A percentile compares a stretch with the other conserved stretches of the same genome.
phyloP scores from a whole-genome alignment of 495 filamentous ascomycete genomes.

The Aspergillus baeticus region DNA sequence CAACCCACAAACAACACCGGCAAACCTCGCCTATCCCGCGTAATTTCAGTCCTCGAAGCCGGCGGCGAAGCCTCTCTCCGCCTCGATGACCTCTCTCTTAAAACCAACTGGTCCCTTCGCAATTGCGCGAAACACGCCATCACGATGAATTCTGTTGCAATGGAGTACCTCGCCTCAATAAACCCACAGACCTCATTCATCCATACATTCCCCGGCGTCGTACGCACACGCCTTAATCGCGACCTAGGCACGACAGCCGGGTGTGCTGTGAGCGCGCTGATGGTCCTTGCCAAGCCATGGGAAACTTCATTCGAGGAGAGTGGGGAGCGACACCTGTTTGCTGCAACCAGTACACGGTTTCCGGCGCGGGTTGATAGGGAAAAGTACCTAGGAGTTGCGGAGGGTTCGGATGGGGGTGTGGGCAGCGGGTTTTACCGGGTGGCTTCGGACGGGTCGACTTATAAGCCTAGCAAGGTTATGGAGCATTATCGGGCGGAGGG shows the following conservation, averaged over 20 bases:
- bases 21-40: background rate
- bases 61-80: background rate
- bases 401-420: background rate
- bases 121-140: slow-evolving; percentile 1
- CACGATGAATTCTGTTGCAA: background rate
- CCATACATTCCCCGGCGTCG: slow-evolving; percentile 1
- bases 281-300: background rate
- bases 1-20: background rate
- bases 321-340: slow-evolving; percentile 2
- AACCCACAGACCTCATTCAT: background rate
- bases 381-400: background rate
- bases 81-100: background rate
- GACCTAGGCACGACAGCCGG: background rate
- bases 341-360: background rate
- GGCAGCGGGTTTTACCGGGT: background rate
- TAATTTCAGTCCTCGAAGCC: background rate
- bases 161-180: background rate
- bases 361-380: background rate
- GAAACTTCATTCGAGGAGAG: background rate
- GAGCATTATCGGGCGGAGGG: slow-evolving; percentile 5
- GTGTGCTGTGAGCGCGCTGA: background rate
- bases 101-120: background rate
- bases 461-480: background rate
- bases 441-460: background rate
- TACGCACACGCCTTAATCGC: background rate